A percentile compares a stretch with the other conserved stretches of the same genome.
phyloP scores from a whole-genome alignment of 305 asterid species.

The Fraxinus albicans region DNA sequence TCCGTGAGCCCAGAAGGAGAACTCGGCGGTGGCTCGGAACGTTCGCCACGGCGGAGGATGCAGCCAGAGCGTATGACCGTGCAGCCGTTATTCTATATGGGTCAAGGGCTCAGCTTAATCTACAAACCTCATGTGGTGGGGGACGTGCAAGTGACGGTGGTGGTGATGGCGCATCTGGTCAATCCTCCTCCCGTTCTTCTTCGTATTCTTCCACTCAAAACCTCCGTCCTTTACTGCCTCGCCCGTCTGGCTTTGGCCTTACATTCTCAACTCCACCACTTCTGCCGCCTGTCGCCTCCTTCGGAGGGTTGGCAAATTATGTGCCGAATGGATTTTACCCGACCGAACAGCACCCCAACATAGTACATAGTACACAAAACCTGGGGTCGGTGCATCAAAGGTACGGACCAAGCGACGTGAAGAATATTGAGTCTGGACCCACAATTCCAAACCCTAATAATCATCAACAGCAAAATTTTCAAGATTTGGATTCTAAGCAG shows the following conservation, averaged over 20 bases:
- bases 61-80: slow-evolving; percentile 94
- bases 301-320: slow-evolving; percentile 18
- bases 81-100: slow-evolving; percentile 79
- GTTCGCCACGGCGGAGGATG: slow-evolving; percentile 87
- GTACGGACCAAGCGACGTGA: slow-evolving; percentile 22
- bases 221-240: slow-evolving; percentile 76
- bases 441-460: slow-evolving; percentile 44
- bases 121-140: slow-evolving; percentile 44
- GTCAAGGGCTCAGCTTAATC: slow-evolving; percentile 68
- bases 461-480: slow-evolving; percentile 18
- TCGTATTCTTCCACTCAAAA: slow-evolving; percentile 44
- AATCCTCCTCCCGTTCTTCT: slow-evolving; percentile 37
- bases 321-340: slow-evolving; percentile 51
- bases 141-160: background rate
- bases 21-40: slow-evolving; percentile 85
- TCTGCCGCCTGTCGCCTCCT: background rate
- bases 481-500: background rate
- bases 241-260: slow-evolving; percentile 60
- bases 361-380: slow-evolving; percentile 24
- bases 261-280: slow-evolving; percentile 30
- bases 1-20: slow-evolving; percentile 79
- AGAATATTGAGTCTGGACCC: slow-evolving; percentile 28
- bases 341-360: slow-evolving; percentile 40
- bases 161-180: slow-evolving; percentile 24
- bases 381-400: slow-evolving; percentile 26